These are phyloP conservation scores for Zizania palustris DNA, from an alignment of 202 grass and related monocot genomes.

Conservation along the genomic window DNA sequence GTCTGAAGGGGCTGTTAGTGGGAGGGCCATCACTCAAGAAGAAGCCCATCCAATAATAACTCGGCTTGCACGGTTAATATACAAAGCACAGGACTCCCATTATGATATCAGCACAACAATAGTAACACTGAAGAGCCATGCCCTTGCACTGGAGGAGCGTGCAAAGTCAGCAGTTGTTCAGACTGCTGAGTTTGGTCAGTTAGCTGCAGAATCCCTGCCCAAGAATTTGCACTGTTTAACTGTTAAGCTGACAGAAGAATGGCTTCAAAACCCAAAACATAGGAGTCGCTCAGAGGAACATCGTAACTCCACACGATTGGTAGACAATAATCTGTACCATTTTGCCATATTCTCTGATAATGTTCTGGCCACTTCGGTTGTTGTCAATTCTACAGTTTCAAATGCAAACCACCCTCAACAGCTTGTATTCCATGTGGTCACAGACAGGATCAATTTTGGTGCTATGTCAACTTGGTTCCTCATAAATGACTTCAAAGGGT, in stretches of 20 bases:
- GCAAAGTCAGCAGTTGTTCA: constrained; percentile 84
- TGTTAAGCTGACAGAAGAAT: constrained; percentile 79
- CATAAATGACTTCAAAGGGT: constrained; percentile 89
- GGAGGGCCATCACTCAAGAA: constrained; percentile 69
- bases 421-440: constrained; percentile 98
- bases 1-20: constrained; percentile 80
- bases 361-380: constrained; percentile 85
- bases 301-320: constrained; percentile 79
- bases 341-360: constrained; percentile 99
- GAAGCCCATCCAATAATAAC: constrained; percentile 83
- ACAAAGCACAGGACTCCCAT: constrained; percentile 93
- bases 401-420: constrained; percentile 98
- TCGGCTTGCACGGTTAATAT: constrained; percentile 74
- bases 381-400: constrained; percentile 90
- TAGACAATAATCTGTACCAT: constrained; percentile 98
- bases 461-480: constrained; percentile 94
- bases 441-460: constrained; percentile 70
- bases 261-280: constrained; percentile 63
- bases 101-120: constrained; percentile 95
- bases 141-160: constrained; percentile 80
- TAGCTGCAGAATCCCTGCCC: constrained; percentile 77
- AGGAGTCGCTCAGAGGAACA: constrained; percentile 68
- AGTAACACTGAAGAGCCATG: constrained; percentile 84
- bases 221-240: constrained; percentile 83
- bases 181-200: constrained; percentile 87